phyloP scores from a whole-genome alignment of 176 grass and related monocot genomes.

The Oryza officinalis region DNA sequence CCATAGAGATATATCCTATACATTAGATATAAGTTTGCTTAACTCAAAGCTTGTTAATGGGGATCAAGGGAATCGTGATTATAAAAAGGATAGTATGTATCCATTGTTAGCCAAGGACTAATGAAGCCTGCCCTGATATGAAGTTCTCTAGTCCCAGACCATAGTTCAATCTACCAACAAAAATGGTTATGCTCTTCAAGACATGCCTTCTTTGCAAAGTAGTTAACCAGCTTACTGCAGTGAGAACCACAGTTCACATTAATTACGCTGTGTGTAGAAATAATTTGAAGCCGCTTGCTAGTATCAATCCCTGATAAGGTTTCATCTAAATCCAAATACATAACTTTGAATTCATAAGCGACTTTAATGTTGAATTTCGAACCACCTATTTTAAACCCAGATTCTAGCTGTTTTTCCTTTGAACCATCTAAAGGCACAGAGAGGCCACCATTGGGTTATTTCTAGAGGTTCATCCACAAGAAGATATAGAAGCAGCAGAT shows the following conservation, averaged over 20 bases:
- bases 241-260: background rate
- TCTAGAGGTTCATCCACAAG: background rate
- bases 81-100: background rate
- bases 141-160: too few relatives aligned
- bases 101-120: background rate
- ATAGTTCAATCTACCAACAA: background rate
- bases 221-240: background rate
- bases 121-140: background rate
- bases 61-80: background rate
- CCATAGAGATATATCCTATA: background rate
- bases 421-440: constrained; percentile 15
- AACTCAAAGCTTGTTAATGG: background rate
- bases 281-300: background rate
- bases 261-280: background rate
- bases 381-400: constrained; percentile 5
- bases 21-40: background rate
- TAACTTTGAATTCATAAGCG: background rate
- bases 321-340: constrained; percentile 21
- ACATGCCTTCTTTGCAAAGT: background rate
- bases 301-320: background rate
- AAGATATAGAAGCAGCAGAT: constrained; percentile 25
- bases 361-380: background rate
- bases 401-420: background rate
- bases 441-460: constrained; percentile 11
- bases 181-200: background rate